These are phyloP conservation scores for Fusarium graminum DNA, from an alignment of 2,329 filamentous ascomycete genomes.

Conservation along the genomic window DNA sequence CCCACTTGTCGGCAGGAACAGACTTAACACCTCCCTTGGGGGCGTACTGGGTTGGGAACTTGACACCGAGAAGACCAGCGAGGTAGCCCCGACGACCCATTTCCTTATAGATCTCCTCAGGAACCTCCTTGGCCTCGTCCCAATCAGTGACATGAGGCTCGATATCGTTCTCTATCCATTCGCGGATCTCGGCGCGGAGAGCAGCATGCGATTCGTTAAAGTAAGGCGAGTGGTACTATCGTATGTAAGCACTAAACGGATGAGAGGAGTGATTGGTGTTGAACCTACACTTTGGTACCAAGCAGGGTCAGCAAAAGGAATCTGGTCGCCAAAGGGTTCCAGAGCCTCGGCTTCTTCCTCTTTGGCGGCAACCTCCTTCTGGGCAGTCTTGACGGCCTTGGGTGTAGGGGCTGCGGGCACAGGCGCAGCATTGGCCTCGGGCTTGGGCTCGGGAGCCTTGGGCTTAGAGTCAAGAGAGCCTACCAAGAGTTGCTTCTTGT, in stretches of 20 bases:
- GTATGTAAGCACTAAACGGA: constrained; percentile 21
- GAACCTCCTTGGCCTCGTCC: constrained; percentile 95
- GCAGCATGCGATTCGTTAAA: constrained; percentile 95
- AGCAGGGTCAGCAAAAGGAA: constrained; percentile 90
- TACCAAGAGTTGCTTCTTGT: constrained; percentile 79
- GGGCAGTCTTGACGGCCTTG: constrained; percentile 52
- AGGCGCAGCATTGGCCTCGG: constrained; percentile 66
- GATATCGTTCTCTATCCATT: constrained; percentile 91
- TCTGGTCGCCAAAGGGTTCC: constrained; percentile 85
- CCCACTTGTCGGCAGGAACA: constrained; percentile 91
- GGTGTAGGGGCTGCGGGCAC: constrained; percentile 52
- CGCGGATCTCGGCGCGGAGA: constrained; percentile 88
- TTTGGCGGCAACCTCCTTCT: constrained; percentile 60
- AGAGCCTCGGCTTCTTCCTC: constrained; percentile 76
- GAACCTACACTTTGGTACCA: constrained; percentile 91
- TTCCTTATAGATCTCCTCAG: constrained; percentile 90
- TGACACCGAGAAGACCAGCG: constrained; percentile 87
- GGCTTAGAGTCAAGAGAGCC: constrained; percentile 92
- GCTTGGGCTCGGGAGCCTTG: constrained; percentile 85
- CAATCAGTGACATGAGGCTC: constrained; percentile 95
- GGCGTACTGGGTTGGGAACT: constrained; percentile 83
- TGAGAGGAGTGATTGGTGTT: neutral
- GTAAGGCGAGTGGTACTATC: constrained; percentile 93
- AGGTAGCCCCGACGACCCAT: constrained; percentile 95
- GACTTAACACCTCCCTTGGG: constrained; percentile 75